Base-by-base conservation (phyloP, 805 yeast species). In the Myxozyma melibiosi region DNA sequence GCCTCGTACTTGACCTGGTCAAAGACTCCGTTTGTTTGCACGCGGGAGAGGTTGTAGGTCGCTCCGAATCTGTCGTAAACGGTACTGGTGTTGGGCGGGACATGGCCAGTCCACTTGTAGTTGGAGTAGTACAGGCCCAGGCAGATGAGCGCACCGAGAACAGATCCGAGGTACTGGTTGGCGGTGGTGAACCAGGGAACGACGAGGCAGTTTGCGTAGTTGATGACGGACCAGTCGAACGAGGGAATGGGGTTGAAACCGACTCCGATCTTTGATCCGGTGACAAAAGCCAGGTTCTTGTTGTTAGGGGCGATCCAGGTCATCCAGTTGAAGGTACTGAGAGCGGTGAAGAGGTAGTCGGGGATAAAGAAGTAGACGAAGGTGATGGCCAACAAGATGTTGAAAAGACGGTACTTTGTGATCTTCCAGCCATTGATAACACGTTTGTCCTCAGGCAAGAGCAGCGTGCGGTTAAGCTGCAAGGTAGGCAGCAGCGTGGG, bases 221-320 rank as follows among this genome's bases (percentile, higher is more conserved):
- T 78, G 76, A 46, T 68, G 63, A 49, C 76, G 70, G 62, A 79
- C 88, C 88, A 85, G 70, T 85, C 89, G 65, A 85, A 84, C 78
- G 73, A 9, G n/a, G 86, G 80, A 38, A 84, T 68, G 8, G 90
- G 90, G 62, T 84, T 70, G 68, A 84, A 68, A 20, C 88, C 90
- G 56, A 84, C 71, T 16, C 91, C 91, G 16, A 80, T 72, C 11
- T 72, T 63, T 7, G 81, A 75, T 47, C 92, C 92, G 63, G 85
- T 85, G n/a, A 86, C 73, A 66, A 83, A 86, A 63, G 83, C 84
- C 24, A 85, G 77, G 20, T 78, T 76, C 50, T 79, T 79, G 67
- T 82, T 82, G 39, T 81, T 70, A 16, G 80, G 80, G 24, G 75
- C 76, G 52, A 83, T 83, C 90, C 90, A 85, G 22, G 85, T 76